A percentile compares a stretch with the other conserved stretches of the same genome.
Conservation (phyloP, 208 protist genomes). For the Leishmania lainsoni region DNA sequence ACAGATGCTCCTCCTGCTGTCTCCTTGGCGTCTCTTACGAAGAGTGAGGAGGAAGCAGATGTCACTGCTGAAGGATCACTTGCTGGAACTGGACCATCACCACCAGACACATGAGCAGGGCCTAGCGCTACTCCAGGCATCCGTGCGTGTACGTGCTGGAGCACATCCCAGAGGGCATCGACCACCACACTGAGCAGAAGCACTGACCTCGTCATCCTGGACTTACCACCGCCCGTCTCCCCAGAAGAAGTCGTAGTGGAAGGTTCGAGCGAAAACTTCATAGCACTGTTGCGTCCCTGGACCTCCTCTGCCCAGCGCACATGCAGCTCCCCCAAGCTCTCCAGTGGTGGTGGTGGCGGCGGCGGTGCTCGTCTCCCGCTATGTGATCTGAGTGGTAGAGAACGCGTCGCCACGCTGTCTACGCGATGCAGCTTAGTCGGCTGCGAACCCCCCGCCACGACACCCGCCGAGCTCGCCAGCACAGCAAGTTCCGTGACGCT, state of each 20-base stretch:
- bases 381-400: not conserved
- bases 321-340: constrained; percentile 5
- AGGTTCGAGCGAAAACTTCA: constrained; percentile 1
- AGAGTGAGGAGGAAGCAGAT: not conserved
- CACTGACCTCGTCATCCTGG: not conserved
- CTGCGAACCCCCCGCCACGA: not conserved
- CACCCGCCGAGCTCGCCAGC: not conserved
- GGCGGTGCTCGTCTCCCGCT: not conserved
- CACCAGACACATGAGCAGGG: not conserved
- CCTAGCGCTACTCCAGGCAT: not conserved
- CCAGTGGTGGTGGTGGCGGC: constrained; percentile 1
- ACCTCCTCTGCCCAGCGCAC: constrained; percentile 16
- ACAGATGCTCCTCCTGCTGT: not conserved
- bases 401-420: not conserved
- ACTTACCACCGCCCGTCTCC: not conserved
- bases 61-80: not conserved
- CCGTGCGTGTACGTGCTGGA: constrained; percentile 13
- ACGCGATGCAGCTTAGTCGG: not conserved
- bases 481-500: not conserved
- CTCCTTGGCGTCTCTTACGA: not conserved
- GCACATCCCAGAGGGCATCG: constrained; percentile 14
- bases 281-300: not conserved
- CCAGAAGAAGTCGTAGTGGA: not conserved
- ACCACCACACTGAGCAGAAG: constrained; percentile 10
- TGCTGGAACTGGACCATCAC: not conserved